phyloP scores from a whole-genome alignment of 495 filamentous ascomycete genomes.

The Aspergillus bridgeri region DNA sequence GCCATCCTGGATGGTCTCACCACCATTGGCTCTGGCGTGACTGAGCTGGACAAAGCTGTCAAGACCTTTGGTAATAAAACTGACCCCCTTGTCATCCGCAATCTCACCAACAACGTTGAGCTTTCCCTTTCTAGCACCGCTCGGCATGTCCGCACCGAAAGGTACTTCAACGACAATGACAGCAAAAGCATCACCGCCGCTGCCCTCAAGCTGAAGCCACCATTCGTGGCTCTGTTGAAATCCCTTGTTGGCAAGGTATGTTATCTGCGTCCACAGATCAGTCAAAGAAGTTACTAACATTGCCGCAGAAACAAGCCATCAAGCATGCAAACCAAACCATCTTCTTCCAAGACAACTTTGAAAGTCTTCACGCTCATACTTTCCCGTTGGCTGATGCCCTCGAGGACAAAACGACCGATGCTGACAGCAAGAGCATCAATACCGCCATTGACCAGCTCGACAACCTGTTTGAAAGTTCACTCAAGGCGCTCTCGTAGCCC shows the following conservation, averaged over 20 bases:
- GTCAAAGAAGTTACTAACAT: neutral
- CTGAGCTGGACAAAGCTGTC: neutral
- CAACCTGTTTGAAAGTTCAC: neutral
- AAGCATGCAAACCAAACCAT: neutral
- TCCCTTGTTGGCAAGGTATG: neutral
- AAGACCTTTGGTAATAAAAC: neutral
- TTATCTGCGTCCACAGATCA: neutral
- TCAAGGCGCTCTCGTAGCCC: neutral
- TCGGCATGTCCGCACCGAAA: neutral
- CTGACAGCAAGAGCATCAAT: neutral
- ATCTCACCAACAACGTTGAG: neutral
- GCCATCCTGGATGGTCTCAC: neutral
- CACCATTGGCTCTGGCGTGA: neutral
- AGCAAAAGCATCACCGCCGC: neutral
- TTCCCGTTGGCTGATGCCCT: neutral
- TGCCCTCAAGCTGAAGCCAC: neutral
- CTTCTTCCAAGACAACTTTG: neutral
- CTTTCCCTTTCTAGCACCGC: neutral
- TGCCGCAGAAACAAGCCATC: neutral
- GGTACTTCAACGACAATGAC: neutral
- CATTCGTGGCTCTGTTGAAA: neutral
- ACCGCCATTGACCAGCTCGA: neutral
- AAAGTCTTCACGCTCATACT: neutral
- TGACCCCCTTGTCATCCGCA: neutral
- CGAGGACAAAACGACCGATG: neutral